These are phyloP conservation scores for Zymoseptoria tritici DNA, from an alignment of 2,329 filamentous ascomycete species.

Conservation along the genomic window DNA sequence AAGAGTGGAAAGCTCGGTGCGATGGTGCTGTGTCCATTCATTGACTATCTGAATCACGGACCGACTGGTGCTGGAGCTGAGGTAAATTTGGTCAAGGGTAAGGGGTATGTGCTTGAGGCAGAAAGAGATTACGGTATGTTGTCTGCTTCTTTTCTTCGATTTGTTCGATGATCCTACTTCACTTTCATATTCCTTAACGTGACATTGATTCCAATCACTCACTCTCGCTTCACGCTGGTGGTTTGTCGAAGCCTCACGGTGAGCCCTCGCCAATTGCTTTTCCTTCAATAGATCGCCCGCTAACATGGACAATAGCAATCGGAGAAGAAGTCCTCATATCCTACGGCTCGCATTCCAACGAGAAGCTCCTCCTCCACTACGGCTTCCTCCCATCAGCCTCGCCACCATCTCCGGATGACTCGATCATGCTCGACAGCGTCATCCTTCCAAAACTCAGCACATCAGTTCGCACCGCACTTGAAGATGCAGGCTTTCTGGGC, in stretches of 20 bases:
- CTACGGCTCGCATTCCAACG: constrained; percentile 65
- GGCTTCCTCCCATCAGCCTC: constrained; percentile 34
- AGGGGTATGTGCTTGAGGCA: constrained; percentile 50
- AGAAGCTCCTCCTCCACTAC: constrained; percentile 64
- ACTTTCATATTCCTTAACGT: background rate
- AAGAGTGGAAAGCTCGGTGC: constrained; percentile 47
- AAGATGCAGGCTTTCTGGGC: constrained; percentile 38
- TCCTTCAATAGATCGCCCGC: background rate
- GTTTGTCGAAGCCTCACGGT: background rate
- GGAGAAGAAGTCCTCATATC: constrained; percentile 55
- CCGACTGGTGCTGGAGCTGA: constrained; percentile 36
- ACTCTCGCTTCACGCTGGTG: too few relatives aligned
- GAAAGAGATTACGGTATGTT: constrained; percentile 41
- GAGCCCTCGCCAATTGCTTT: background rate
- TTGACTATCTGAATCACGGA: constrained; percentile 62
- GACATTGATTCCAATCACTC: too few relatives aligned
- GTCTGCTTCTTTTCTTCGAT: background rate
- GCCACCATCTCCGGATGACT: constrained; percentile 28
- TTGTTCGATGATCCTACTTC: background rate
- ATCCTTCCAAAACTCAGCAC: constrained; percentile 33
- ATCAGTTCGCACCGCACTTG: constrained; percentile 30
- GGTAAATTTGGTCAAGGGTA: constrained; percentile 41
- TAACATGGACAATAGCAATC: constrained; percentile 4
- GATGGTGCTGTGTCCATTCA: constrained; percentile 63
- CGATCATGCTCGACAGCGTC: constrained; percentile 35